Base-by-base conservation (phyloP, 768 basidiomycete genomes). In the Tylopilus cervinicoccineus region DNA sequence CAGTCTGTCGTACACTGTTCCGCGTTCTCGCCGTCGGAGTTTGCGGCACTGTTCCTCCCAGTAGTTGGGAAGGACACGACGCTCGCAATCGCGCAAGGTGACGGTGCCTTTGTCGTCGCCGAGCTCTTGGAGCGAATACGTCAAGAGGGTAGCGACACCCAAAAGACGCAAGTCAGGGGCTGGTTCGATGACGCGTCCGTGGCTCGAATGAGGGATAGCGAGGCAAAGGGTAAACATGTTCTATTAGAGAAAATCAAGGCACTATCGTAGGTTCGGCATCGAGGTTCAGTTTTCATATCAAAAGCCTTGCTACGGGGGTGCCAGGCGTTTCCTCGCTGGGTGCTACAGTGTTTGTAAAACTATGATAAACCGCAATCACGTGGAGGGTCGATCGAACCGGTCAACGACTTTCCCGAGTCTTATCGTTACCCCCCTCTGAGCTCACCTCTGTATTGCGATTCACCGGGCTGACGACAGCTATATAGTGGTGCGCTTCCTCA, bases 101-200 rank as follows among this genome's bases (percentile, higher is more conserved):
- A 80, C 43, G 90, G 90, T 0, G 76, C 81, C 5, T 93, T 92
- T 56, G 78, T 93, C 14, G 73, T 92, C 2, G 81, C 83, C 0
- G 88, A 86, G 61, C 69, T 90, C 26, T 77, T 84, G 59, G 82
- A 83, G 55, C 75, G 83, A 23, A 65, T 87, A 34, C 63, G 61
- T 24, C 70, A 69, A 23, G 72, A 70, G n/a, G 72, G 70, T 5
- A 65, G 52, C 13, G 62, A 62, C 9, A 68, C 66, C 20, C 74
- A 73, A 50, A 74, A 73, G 58, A 61, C 63, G 53, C 72, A 52
- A 26, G 58, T 87, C 43, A 81, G 75, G 60, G 59, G 47, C 8
- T 87, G 84, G 84, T 88, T 92, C 62, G 68, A 62, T 12, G 56
- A 66, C 17, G 70, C 73, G 4, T 76, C 78, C 23, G 61, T 70